Conservation (phyloP, 495 filamentous ascomycete species). For the Penicillium manginii region DNA sequence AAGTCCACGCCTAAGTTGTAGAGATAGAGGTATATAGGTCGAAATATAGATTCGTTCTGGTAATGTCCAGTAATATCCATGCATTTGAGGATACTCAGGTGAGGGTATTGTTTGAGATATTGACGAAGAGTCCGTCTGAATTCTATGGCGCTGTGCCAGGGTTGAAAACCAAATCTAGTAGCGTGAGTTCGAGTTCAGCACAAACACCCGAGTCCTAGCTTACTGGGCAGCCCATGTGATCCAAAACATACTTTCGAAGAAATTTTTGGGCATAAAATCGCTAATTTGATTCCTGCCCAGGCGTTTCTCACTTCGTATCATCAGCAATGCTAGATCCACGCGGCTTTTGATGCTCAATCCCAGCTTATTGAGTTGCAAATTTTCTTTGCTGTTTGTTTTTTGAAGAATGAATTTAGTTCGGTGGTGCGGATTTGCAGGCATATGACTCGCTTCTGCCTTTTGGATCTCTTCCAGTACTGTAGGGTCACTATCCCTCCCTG, state of each 20-base stretch:
- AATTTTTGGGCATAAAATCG: slow-evolving; percentile 9
- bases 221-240: slow-evolving; percentile 19
- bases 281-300: slow-evolving; percentile 9
- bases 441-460: not conserved
- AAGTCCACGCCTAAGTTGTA: slow-evolving; percentile 46
- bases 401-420: slow-evolving; percentile 8
- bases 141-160: slow-evolving; percentile 43
- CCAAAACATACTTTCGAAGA: slow-evolving; percentile 23
- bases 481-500: not conserved
- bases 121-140: slow-evolving; percentile 33
- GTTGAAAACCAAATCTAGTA: slow-evolving; percentile 36
- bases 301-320: slow-evolving; percentile 14
- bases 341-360: slow-evolving; percentile 4
- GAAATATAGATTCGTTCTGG: slow-evolving; percentile 43
- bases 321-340: not conserved
- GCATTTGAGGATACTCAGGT: slow-evolving; percentile 28
- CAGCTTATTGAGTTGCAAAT: slow-evolving; percentile 3
- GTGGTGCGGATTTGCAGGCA: not conserved
- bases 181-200: too few relatives aligned
- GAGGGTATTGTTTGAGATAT: slow-evolving; percentile 30
- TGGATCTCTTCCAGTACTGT: slow-evolving; percentile 5
- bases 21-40: slow-evolving; percentile 44
- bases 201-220: not conserved
- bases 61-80: slow-evolving; percentile 41
- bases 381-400: not conserved